phyloP scores from a whole-genome alignment of 495 filamentous ascomycete species.

The Hypoxylon subgilvum region DNA sequence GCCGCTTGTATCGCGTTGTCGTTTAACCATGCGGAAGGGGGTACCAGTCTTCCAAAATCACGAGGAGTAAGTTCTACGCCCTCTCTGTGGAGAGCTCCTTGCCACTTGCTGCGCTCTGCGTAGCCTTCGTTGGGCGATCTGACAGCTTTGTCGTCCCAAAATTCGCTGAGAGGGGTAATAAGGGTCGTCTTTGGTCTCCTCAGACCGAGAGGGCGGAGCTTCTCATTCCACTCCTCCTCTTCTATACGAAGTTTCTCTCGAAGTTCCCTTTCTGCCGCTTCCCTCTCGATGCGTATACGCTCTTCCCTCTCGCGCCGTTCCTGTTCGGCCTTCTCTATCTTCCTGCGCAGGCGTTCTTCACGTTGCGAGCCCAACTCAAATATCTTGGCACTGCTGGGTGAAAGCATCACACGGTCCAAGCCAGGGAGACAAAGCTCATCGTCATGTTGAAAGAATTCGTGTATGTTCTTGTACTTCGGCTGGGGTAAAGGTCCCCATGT shows the following conservation, averaged over 20 bases:
- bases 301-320: no score
- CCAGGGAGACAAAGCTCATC: constrained; percentile 34
- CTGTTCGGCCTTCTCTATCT: constrained; percentile 28
- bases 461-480: constrained; percentile 26
- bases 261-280: constrained; percentile 23
- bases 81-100: constrained; percentile 37
- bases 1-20: constrained; percentile 81
- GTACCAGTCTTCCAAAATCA: constrained; percentile 68
- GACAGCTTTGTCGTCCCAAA: constrained; percentile 39
- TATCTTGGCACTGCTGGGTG: constrained; percentile 26
- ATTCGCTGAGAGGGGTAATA: constrained; percentile 35
- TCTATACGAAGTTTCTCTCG: constrained; percentile 19
- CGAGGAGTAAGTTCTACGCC: constrained; percentile 62
- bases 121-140: constrained; percentile 28
- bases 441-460: constrained; percentile 38
- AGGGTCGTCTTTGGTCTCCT: constrained; percentile 33
- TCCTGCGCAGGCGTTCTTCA: constrained; percentile 32
- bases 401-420: constrained; percentile 14
- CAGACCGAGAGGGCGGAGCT: constrained; percentile 31
- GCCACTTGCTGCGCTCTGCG: constrained; percentile 50
- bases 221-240: constrained; percentile 21
- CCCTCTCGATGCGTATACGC: constrained; percentile 31
- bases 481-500: constrained; percentile 11
- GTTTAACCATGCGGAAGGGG: constrained; percentile 71
- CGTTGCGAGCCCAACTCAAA: constrained; percentile 27